Percentiles rank a stretch among this genome's conserved stretches.
Evolutionary conservation across 208 protist genomes (phyloP).

Genomic region (Acanthamoeba healyi): DNA sequence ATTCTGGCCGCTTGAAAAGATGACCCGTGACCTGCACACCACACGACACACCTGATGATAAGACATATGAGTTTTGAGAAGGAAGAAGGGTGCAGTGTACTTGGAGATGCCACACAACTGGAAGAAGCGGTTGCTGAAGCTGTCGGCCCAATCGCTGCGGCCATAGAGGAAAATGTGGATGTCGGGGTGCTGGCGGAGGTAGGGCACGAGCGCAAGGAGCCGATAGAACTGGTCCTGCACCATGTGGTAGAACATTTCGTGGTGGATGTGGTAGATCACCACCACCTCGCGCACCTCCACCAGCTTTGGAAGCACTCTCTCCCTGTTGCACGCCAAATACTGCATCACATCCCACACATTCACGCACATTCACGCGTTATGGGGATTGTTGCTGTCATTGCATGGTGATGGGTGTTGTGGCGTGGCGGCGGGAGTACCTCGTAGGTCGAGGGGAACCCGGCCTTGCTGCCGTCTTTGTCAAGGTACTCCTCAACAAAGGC

Average conservation of each 20-base stretch:
- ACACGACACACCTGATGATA: background rate
- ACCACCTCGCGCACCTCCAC: background rate
- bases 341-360: background rate
- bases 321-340: background rate
- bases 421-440: background rate
- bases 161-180: background rate
- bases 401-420: background rate
- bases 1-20: background rate
- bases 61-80: background rate
- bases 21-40: background rate
- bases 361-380: background rate
- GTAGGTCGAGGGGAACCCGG: conserved; percentile 6
- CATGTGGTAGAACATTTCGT: conserved; percentile 21
- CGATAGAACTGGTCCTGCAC: conserved; percentile 15
- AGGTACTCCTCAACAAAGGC: background rate
- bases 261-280: background rate
- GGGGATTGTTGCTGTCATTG: background rate
- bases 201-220: background rate
- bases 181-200: background rate
- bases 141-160: background rate
- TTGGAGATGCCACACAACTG: background rate
- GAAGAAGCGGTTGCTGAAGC: background rate
- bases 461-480: background rate
- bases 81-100: background rate
- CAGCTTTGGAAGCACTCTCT: background rate